Percentiles rank a stretch among this genome's conserved stretches.
These are phyloP conservation scores for Starmerella khaoyaiensis DNA, from an alignment of 805 yeast species.

Conservation along the genomic window DNA sequence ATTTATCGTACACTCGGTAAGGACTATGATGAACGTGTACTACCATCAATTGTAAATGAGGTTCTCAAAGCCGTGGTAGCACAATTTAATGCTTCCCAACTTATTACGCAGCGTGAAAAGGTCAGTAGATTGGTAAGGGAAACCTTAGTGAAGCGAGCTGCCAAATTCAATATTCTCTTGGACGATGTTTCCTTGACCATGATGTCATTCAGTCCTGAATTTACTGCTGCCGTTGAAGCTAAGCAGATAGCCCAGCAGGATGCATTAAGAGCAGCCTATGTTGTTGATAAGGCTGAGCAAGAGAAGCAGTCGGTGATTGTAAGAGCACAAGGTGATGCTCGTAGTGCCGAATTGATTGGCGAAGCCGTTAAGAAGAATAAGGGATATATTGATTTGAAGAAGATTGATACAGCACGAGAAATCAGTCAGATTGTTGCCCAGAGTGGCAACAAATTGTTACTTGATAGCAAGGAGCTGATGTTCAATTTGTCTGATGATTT, in stretches of 20 bases:
- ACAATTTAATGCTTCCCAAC: constrained; percentile 94
- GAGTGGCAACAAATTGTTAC: constrained; percentile 82
- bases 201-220: constrained; percentile 97
- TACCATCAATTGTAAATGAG: constrained; percentile 97
- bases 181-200: constrained; percentile 94
- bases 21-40: constrained; percentile 92
- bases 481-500: constrained; percentile 72
- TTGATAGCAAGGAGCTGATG: constrained; percentile 84
- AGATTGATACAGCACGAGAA: constrained; percentile 93
- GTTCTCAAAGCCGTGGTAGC: constrained; percentile 94
- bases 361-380: constrained; percentile 94
- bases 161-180: constrained; percentile 69
- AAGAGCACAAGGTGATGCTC: constrained; percentile 96
- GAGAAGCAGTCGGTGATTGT: constrained; percentile 96
- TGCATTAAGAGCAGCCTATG: constrained; percentile 94
- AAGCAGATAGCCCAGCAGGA: constrained; percentile 99
- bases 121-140: constrained; percentile 87
- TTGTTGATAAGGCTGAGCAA: constrained; percentile 93
- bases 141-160: constrained; percentile 78
- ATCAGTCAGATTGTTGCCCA: constrained; percentile 73
- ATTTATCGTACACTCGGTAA: constrained; percentile 85
- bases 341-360: constrained; percentile 95
- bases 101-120: constrained; percentile 97
- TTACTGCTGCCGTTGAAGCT: constrained; percentile 94
- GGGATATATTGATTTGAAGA: constrained; percentile 92